phyloP scores from a whole-genome alignment of 169 alveolate species.

The Plasmodium cynomolgi region DNA sequence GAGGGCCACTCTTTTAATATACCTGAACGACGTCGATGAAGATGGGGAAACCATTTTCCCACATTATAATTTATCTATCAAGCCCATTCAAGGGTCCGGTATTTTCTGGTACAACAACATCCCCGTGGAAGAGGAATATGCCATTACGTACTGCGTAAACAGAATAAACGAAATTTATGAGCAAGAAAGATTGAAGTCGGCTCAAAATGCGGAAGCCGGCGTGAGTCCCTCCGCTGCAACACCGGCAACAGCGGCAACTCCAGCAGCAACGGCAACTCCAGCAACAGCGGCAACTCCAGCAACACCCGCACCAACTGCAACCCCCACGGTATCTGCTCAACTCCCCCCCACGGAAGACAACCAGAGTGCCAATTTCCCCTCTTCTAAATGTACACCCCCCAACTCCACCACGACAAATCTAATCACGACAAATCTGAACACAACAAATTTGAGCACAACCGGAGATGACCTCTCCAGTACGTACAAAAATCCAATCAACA shows the following conservation, averaged over 20 bases:
- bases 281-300: not conserved
- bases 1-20: slow-evolving; percentile 80
- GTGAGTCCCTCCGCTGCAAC: not conserved
- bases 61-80: slow-evolving; percentile 76
- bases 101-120: slow-evolving; percentile 82
- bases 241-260: not conserved
- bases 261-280: not conserved
- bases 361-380: not conserved
- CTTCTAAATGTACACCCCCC: not conserved
- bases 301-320: not conserved
- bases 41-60: slow-evolving; percentile 87
- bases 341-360: not conserved
- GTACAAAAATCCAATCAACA: slow-evolving; percentile 12
- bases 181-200: slow-evolving; percentile 48
- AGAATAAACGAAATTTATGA: slow-evolving; percentile 75
- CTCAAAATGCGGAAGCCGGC: not conserved
- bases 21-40: slow-evolving; percentile 82
- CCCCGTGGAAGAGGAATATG: slow-evolving; percentile 77
- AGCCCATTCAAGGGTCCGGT: slow-evolving; percentile 82
- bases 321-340: not conserved
- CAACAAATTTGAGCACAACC: not conserved
- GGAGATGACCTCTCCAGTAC: not conserved
- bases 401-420: not conserved
- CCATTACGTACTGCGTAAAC: slow-evolving; percentile 79
- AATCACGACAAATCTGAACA: not conserved